phyloP scores from a whole-genome alignment of 345 rosid species.

The Stellera chamaejasme region DNA sequence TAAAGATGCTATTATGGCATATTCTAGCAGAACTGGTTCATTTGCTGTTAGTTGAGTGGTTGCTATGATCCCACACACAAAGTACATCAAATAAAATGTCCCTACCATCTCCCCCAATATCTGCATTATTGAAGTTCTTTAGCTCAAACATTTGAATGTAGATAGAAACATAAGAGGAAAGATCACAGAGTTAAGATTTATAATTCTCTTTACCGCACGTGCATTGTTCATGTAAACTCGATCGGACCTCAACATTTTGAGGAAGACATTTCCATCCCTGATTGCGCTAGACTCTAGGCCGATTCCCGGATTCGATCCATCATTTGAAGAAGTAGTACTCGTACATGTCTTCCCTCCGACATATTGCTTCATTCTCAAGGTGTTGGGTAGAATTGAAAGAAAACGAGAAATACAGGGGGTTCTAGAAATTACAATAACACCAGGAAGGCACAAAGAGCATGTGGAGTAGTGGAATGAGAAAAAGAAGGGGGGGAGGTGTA shows the following conservation, averaged over 20 bases:
- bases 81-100: constrained; percentile 69
- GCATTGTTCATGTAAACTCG: constrained; percentile 39
- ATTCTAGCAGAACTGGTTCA: constrained; percentile 58
- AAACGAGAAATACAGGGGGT: constrained; percentile 7
- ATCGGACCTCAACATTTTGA: constrained; percentile 12
- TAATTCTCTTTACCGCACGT: constrained; percentile 35
- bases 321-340: constrained; percentile 2
- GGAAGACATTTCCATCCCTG: constrained; percentile 14
- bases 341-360: constrained; percentile 23
- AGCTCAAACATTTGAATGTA: not conserved
- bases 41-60: constrained; percentile 45
- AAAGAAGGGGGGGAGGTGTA: not conserved
- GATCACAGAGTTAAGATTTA: not conserved
- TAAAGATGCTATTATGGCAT: constrained; percentile 63
- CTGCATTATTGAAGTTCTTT: constrained; percentile 21
- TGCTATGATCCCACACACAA: constrained; percentile 62
- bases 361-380: constrained; percentile 21
- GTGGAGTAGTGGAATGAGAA: constrained; percentile 14
- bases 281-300: constrained; percentile 31
- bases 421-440: not conserved
- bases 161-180: not conserved
- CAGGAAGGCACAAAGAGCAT: constrained; percentile 34
- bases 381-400: not conserved
- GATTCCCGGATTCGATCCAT: constrained; percentile 19
- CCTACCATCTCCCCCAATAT: constrained; percentile 69